Evolutionary conservation across 371 early-diverging fungal genomes (phyloP).

Genomic region (Catenaria anguillulae): DNA sequence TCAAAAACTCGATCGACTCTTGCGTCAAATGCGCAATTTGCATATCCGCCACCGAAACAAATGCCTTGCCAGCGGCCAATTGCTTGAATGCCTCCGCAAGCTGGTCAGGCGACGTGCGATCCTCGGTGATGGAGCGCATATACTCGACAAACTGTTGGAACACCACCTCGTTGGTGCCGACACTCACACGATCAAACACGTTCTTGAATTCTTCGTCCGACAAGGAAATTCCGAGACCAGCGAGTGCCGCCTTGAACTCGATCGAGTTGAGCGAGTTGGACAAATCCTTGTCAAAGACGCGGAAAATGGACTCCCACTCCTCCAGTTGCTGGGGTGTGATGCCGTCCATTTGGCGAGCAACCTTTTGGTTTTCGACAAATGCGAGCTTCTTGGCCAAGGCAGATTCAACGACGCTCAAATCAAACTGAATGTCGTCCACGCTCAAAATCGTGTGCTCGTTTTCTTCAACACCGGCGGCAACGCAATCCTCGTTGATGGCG

Average conservation of each 20-base stretch:
- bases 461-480: slow-evolving; percentile 77
- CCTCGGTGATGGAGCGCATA: slow-evolving; percentile 76
- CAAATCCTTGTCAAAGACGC: slow-evolving; percentile 66
- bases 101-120: slow-evolving; percentile 77
- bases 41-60: slow-evolving; percentile 22
- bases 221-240: slow-evolving; percentile 63
- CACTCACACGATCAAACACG: slow-evolving; percentile 45
- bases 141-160: slow-evolving; percentile 83
- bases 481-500: slow-evolving; percentile 48
- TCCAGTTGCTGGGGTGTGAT: slow-evolving; percentile 84
- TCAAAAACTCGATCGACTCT: slow-evolving; percentile 52
- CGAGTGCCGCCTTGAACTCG: slow-evolving; percentile 75
- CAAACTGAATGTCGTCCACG: slow-evolving; percentile 73
- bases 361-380: slow-evolving; percentile 75
- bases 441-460: slow-evolving; percentile 80
- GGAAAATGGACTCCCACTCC: slow-evolving; percentile 4
- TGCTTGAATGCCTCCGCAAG: slow-evolving; percentile 67
- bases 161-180: slow-evolving; percentile 40
- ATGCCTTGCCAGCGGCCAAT: slow-evolving; percentile 59
- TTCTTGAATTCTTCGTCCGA: slow-evolving; percentile 54
- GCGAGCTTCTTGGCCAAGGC: slow-evolving; percentile 67
- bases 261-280: slow-evolving; percentile 51
- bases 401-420: slow-evolving; percentile 56
- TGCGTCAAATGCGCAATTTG: slow-evolving; percentile 21
- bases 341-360: slow-evolving; percentile 75